Conservation (phyloP, 1,139 yeast genomes). For the Groenewaldozyma auringiensis region DNA sequence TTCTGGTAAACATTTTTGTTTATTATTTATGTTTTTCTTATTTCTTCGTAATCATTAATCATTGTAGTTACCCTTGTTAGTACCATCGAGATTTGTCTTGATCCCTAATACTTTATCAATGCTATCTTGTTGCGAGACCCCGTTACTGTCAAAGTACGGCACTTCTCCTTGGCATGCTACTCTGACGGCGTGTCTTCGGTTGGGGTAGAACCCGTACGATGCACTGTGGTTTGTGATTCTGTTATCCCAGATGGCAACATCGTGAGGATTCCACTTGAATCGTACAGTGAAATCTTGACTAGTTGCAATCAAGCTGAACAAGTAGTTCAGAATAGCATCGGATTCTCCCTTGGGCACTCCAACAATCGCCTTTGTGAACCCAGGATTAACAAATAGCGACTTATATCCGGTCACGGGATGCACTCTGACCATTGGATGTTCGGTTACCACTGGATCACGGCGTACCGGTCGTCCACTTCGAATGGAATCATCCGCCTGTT, state of each 20-base stretch:
- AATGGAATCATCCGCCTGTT: constrained; percentile 54
- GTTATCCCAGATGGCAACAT: constrained; percentile 71
- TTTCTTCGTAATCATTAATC: constrained; percentile 19
- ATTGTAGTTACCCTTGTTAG: constrained; percentile 25
- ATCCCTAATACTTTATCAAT: constrained; percentile 20
- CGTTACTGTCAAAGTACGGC: constrained; percentile 24
- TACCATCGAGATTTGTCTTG: constrained; percentile 20
- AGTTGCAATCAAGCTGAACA: constrained; percentile 46
- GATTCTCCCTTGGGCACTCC: constrained; percentile 63
- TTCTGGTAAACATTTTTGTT: neutral
- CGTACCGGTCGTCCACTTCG: constrained; percentile 55
- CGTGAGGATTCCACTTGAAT: constrained; percentile 49
- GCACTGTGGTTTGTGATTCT: constrained; percentile 60
- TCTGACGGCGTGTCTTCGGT: constrained; percentile 59
- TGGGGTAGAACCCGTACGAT: constrained; percentile 32
- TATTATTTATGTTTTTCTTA: too few relatives aligned
- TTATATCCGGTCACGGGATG: constrained; percentile 65
- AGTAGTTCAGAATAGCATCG: constrained; percentile 45
- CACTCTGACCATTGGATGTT: constrained; percentile 60
- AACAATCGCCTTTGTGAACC: constrained; percentile 54
- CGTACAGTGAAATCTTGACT: constrained; percentile 50
- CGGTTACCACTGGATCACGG: constrained; percentile 49
- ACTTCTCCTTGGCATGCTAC: constrained; percentile 56
- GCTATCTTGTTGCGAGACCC: constrained; percentile 24
- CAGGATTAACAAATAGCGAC: constrained; percentile 49